Percentiles rank a stretch among this genome's conserved stretches.
Conservation (phyloP, 73 alveolate genomes). For the Breviolum minutum region DNA sequence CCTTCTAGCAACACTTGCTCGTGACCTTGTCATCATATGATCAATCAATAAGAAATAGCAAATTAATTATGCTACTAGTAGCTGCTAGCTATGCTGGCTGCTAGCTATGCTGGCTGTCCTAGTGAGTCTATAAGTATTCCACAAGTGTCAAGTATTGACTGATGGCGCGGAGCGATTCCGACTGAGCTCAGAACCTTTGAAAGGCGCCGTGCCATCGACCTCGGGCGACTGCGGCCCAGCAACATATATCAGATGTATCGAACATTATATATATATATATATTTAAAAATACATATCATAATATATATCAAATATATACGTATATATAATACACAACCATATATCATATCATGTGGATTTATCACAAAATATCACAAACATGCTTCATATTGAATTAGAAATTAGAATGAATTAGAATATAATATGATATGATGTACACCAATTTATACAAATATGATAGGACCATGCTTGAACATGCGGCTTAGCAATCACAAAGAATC, state of each 20-base stretch:
- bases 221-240: no score
- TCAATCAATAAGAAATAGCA: not conserved
- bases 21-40: not conserved
- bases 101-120: no score
- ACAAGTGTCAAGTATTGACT: no score
- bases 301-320: not conserved
- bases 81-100: no score
- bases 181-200: no score
- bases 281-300: not conserved
- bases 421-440: not conserved
- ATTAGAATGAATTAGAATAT: not conserved
- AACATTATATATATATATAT: not conserved
- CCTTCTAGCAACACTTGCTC: not conserved
- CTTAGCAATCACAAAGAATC: not conserved
- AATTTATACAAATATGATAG: not conserved
- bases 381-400: not conserved
- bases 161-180: no score
- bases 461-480: not conserved
- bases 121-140: no score
- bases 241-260: no score
- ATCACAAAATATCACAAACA: no score
- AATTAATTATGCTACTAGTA: no score
- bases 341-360: not conserved
- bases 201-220: no score
- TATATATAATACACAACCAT: no score